Conservation (phyloP, 441 rosid species). For the Capsella rubella region DNA sequence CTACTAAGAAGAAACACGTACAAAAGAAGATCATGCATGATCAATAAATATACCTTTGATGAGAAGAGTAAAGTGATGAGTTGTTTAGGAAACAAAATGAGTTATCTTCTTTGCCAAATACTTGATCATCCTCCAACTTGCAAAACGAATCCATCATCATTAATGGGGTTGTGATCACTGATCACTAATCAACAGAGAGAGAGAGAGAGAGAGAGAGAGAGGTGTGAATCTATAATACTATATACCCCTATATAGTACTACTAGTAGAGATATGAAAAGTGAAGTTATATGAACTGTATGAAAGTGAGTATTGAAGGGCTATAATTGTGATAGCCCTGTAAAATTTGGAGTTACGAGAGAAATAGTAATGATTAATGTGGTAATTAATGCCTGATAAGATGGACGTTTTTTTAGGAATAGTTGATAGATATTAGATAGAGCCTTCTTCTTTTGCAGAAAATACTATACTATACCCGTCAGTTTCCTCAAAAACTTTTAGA, state of each 20-base stretch:
- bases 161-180: neutral
- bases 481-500: neutral
- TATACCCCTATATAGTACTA: too few relatives aligned
- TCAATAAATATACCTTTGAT: slow-evolving; percentile 7
- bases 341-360: slow-evolving; percentile 42
- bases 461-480: neutral
- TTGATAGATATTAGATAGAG: neutral
- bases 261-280: slow-evolving; percentile 11
- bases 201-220: neutral
- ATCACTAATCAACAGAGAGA: neutral
- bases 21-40: neutral
- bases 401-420: slow-evolving; percentile 13
- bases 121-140: slow-evolving; percentile 25
- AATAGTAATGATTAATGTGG: slow-evolving; percentile 28
- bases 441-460: slow-evolving; percentile 7
- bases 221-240: neutral
- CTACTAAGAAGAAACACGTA: neutral
- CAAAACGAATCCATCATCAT: slow-evolving; percentile 15
- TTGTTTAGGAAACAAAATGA: slow-evolving; percentile 18
- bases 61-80: slow-evolving; percentile 15
- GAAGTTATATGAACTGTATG: slow-evolving; percentile 13
- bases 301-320: slow-evolving; percentile 29
- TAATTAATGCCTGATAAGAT: slow-evolving; percentile 1
- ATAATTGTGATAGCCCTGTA: slow-evolving; percentile 19
- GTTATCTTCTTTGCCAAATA: slow-evolving; percentile 29